A percentile compares a stretch with the other conserved stretches of the same genome.
Evolutionary conservation across 805 yeast genomes (phyloP).

Genomic region (Candida ipomoeae): DNA sequence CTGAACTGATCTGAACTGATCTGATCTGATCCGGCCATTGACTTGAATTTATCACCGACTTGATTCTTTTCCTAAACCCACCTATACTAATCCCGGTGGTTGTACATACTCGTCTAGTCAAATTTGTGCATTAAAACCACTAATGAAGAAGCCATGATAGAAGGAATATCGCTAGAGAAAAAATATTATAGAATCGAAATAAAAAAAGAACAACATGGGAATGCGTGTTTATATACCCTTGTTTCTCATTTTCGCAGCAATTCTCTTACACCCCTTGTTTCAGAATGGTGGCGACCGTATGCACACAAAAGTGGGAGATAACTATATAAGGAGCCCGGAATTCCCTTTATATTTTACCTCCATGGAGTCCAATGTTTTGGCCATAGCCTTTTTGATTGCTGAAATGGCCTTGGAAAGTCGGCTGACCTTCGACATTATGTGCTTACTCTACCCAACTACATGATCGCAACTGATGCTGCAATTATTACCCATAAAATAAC

Average conservation of each 20-base stretch:
- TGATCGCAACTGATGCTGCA: not conserved
- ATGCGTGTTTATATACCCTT: not conserved
- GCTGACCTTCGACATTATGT: constrained; percentile 10
- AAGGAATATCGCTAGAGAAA: no score
- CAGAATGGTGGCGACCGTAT: not conserved
- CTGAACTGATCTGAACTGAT: no score
- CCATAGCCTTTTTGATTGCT: constrained; percentile 13
- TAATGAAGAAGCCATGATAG: no score
- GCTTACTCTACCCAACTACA: not conserved
- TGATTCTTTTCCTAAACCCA: no score
- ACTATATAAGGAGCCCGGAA: not conserved
- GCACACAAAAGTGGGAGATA: not conserved
- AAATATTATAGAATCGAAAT: no score
- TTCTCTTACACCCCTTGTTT: constrained; percentile 2
- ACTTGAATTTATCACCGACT: no score
- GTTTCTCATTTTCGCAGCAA: constrained; percentile 1
- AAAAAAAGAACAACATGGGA: not conserved
- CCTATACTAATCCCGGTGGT: not conserved
- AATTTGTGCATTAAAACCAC: no score
- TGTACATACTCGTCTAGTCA: not conserved
- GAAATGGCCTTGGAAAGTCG: constrained; percentile 5
- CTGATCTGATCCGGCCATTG: no score
- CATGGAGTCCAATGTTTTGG: constrained; percentile 10
- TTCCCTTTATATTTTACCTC: not conserved
- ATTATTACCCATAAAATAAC: no score